Conservation (phyloP, 495 filamentous ascomycete species). For the Lichenothelia convexa region DNA sequence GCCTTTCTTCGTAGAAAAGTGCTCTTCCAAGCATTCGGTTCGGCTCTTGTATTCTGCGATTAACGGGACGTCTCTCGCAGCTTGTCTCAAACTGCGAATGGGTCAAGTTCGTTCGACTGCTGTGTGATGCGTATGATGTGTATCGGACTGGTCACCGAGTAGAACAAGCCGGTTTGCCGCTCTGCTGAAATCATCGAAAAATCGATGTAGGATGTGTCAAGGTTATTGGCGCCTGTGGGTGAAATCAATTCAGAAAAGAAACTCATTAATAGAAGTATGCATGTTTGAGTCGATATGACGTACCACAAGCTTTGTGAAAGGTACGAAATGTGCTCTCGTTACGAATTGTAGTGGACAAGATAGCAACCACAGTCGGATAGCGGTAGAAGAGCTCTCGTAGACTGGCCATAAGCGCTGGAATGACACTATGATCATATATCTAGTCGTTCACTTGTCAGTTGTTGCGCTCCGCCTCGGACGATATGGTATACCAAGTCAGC, state of each 20-base stretch:
- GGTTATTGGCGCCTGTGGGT: slow-evolving; percentile 12
- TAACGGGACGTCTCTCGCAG: too few relatives aligned
- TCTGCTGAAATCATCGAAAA: slow-evolving; percentile 10
- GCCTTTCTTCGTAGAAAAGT: too few relatives aligned
- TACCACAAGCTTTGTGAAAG: slow-evolving; percentile 40
- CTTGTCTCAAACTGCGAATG: background rate
- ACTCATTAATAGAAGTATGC: too few relatives aligned
- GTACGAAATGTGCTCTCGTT: slow-evolving; percentile 42
- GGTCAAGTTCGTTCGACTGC: background rate
- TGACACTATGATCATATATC: slow-evolving; percentile 45
- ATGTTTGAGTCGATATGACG: too few relatives aligned
- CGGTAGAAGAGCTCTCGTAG: slow-evolving; percentile 34
- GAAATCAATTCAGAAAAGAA: slow-evolving; percentile 1
- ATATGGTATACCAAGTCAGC: slow-evolving; percentile 19
- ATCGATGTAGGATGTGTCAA: slow-evolving; percentile 13
- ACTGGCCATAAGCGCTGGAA: slow-evolving; percentile 39
- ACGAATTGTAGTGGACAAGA: slow-evolving; percentile 43
- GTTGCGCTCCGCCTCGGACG: background rate
- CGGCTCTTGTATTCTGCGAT: too few relatives aligned
- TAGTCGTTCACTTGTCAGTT: slow-evolving; percentile 13
- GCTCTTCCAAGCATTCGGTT: too few relatives aligned
- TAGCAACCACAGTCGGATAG: slow-evolving; percentile 27
- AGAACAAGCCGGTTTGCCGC: slow-evolving; percentile 16
- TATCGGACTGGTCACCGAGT: slow-evolving; percentile 16
- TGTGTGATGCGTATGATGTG: slow-evolving; percentile 14